Base-by-base conservation (phyloP, 345 rosid genomes). In the Gossypium longicalyx region DNA sequence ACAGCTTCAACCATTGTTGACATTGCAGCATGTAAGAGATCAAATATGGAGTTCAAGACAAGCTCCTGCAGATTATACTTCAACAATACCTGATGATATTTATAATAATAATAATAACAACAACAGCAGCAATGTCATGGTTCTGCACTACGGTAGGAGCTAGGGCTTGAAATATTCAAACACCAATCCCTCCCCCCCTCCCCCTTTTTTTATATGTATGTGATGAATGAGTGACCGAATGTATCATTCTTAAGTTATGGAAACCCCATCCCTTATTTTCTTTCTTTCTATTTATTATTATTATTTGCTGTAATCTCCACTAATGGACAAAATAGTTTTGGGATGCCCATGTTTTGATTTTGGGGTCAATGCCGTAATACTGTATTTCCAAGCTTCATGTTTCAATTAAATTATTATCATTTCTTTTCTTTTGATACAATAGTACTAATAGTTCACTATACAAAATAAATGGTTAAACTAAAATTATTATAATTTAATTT, bases 21-120 rank as follows among this genome's bases (percentile, higher is more conserved):
- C 97, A 70, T 74, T 95, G 90, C 97, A 91, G 87, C 96, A 95
- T 81, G 96, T 95, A 65, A 89, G 99, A 79, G 98, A 95, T 80
- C 77, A 81, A 59, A 85, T 95, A 71, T 95, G 99, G 99, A 91
- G 82, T 82, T 78, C 84, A 20, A 85, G 88, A 77, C 86, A 87
- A n/a, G 83, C 83, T 17, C 63, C 77, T 12, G 77, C 87, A 38
- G 74, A 80, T 29, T 20, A 10, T 20, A 71, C 88, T 11, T 75
- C 91, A 45, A 79, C 90, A 72, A 17, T 83, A 2, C 41, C 17
- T 43, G 88, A 91, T 76, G 94, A 89, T 79, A 77, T 19, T 15
- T 12, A 51, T 16, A 51, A 51, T 5, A 51, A 12, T 15, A n/a
- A n/a, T n/a, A 51, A 51, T 15, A 1, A 15, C 1, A 51, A 51